phyloP scores from a whole-genome alignment of 164 flowering plant species.

The Paratinospora sagittata region DNA sequence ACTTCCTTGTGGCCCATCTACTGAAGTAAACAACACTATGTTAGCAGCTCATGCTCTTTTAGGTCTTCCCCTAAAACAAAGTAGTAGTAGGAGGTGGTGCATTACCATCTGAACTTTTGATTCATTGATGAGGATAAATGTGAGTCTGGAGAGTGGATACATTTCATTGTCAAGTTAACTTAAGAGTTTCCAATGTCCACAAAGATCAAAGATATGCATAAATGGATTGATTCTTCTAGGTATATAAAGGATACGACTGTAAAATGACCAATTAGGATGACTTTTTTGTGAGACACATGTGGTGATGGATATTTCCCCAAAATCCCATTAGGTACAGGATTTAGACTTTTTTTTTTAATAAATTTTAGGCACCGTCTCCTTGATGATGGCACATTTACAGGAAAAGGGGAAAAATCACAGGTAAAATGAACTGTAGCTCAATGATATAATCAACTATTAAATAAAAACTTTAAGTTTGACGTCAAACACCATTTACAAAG shows the following conservation, averaged over 20 bases:
- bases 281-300: no score
- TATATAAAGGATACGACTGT: not conserved
- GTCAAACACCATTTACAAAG: slow-evolving; percentile 1
- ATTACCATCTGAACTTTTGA: no score
- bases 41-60: no score
- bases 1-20: no score
- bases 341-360: not conserved
- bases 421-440: not conserved
- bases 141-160: no score
- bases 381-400: not conserved
- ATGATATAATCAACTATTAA: not conserved
- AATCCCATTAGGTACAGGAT: not conserved
- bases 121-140: no score
- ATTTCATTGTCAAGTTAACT: no score
- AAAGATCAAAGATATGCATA: not conserved
- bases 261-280: not conserved
- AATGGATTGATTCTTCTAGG: not conserved
- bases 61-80: no score
- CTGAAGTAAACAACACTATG: no score
- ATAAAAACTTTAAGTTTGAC: not conserved
- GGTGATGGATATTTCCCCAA: not conserved
- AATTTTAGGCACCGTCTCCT: no score
- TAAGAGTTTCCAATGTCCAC: not conserved
- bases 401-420: not conserved
- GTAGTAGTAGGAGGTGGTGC: no score